Evolutionary conservation across 495 filamentous ascomycete genomes (phyloP).

Genomic region (Staphylotrichum tortipilum): DNA sequence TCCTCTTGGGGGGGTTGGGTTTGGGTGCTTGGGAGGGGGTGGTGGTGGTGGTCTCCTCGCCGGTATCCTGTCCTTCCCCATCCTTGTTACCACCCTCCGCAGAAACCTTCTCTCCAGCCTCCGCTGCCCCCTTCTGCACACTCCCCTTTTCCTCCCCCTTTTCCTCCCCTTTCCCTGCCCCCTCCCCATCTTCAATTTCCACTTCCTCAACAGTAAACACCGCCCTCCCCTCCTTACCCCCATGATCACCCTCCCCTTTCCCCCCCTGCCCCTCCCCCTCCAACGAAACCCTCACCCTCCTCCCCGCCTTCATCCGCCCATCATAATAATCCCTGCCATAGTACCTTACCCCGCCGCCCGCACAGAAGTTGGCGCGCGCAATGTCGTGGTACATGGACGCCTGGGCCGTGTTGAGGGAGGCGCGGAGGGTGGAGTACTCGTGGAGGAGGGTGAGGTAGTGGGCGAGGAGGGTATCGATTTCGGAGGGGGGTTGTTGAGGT

Average conservation of each 20-base stretch:
- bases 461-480: conserved; percentile 60
- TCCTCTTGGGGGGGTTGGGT: background rate
- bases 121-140: background rate
- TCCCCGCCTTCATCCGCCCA: conserved; percentile 58
- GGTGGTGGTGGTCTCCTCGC: background rate
- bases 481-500: too few species aligned
- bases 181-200: background rate
- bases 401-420: conserved; percentile 45
- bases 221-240: background rate
- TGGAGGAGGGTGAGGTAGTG: conserved; percentile 63
- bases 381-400: conserved; percentile 47
- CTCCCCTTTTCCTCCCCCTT: background rate
- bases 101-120: background rate
- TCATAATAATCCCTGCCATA: conserved; percentile 66
- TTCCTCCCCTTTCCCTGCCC: background rate
- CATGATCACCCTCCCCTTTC: background rate
- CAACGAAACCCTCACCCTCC: conserved; percentile 17
- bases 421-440: conserved; percentile 55
- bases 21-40: conserved; percentile 5
- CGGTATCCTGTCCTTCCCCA: too few species aligned
- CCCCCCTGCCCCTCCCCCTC: background rate
- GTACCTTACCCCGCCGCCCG: conserved; percentile 46
- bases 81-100: background rate
- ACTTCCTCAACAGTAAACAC: too few species aligned
- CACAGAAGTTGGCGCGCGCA: conserved; percentile 63